phyloP scores from a whole-genome alignment of 768 basidiomycete genomes.

The Lentinula aciculospora region DNA sequence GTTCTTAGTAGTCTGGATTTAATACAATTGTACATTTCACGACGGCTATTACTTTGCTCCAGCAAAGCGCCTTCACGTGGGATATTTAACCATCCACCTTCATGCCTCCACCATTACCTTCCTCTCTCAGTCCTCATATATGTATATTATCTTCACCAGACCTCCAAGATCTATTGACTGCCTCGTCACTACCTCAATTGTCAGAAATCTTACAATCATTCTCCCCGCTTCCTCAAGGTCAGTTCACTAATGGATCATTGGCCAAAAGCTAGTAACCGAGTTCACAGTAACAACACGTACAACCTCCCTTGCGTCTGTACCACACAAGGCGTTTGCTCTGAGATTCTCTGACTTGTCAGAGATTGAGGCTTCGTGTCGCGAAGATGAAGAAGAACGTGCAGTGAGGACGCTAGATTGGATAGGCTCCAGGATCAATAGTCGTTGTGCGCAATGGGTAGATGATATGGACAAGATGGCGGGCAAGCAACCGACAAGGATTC shows the following conservation, averaged over 20 bases:
- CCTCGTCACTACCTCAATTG: slow-evolving; percentile 60
- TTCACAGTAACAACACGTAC: slow-evolving; percentile 72
- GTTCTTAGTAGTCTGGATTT: background rate
- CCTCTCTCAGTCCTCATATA: slow-evolving; percentile 78
- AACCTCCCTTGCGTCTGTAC: slow-evolving; percentile 61
- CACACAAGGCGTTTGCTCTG: slow-evolving; percentile 67
- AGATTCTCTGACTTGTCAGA: slow-evolving; percentile 74
- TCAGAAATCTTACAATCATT: slow-evolving; percentile 79
- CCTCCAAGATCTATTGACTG: slow-evolving; percentile 52
- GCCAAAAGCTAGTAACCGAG: slow-evolving; percentile 3
- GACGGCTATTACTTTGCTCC: too few relatives aligned
- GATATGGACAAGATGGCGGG: slow-evolving; percentile 48
- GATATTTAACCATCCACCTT: background rate
- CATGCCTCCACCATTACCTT: slow-evolving; percentile 41
- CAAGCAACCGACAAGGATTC: slow-evolving; percentile 42
- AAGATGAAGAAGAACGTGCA: slow-evolving; percentile 77
- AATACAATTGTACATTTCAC: too few relatives aligned
- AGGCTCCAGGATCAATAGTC: slow-evolving; percentile 57
- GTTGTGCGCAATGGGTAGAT: slow-evolving; percentile 67
- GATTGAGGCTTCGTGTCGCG: slow-evolving; percentile 67
- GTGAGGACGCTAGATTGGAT: slow-evolving; percentile 86
- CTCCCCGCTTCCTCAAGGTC: slow-evolving; percentile 78
- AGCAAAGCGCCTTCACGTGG: too few relatives aligned
- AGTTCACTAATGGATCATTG: slow-evolving; percentile 9
- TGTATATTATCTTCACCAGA: slow-evolving; percentile 71